These are phyloP conservation scores for Albatrellus ellisii DNA, from an alignment of 768 basidiomycete genomes.

Conservation along the genomic window DNA sequence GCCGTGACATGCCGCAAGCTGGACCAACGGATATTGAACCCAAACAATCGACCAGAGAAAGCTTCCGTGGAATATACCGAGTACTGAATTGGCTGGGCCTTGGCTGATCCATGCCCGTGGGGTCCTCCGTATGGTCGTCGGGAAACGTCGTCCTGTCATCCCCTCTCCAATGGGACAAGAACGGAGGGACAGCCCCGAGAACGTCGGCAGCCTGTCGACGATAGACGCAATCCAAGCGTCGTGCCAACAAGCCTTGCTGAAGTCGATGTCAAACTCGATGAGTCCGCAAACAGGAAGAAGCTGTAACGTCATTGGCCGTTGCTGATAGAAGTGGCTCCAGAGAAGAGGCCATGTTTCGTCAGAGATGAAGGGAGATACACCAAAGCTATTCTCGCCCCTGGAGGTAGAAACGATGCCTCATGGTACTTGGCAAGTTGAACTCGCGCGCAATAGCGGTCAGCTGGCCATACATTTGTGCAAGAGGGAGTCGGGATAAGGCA, in stretches of 20 bases:
- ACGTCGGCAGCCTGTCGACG: conserved; percentile 29
- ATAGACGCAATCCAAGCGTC: conserved; percentile 48
- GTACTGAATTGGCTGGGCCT: conserved; percentile 19
- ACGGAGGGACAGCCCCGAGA: conserved; percentile 28
- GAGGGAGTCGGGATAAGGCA: conserved; percentile 3
- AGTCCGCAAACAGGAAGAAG: conserved; percentile 57
- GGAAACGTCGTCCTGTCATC: conserved; percentile 38
- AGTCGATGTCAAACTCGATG: conserved; percentile 82
- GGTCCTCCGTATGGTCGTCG: conserved; percentile 26
- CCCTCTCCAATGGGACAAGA: conserved; percentile 36
- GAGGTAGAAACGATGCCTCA: conserved; percentile 71
- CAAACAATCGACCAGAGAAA: conserved; percentile 57
- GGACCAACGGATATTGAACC: conserved; percentile 28
- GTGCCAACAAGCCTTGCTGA: conserved; percentile 67
- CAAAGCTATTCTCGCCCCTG: conserved; percentile 41
- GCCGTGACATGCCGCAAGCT: conserved; percentile 14
- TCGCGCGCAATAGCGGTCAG: conserved; percentile 69
- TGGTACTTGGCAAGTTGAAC: conserved; percentile 66
- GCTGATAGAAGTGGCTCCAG: conserved; percentile 49
- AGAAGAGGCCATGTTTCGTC: conserved; percentile 68
- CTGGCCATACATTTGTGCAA: conserved; percentile 59
- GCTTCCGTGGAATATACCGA: conserved; percentile 49
- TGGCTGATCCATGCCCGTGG: conserved; percentile 13
- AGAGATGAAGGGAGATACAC: conserved; percentile 56
- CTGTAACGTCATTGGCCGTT: conserved; percentile 20